Evolutionary conservation across 129 eudicot species (phyloP).

Genomic region (Escallonia rubra): DNA sequence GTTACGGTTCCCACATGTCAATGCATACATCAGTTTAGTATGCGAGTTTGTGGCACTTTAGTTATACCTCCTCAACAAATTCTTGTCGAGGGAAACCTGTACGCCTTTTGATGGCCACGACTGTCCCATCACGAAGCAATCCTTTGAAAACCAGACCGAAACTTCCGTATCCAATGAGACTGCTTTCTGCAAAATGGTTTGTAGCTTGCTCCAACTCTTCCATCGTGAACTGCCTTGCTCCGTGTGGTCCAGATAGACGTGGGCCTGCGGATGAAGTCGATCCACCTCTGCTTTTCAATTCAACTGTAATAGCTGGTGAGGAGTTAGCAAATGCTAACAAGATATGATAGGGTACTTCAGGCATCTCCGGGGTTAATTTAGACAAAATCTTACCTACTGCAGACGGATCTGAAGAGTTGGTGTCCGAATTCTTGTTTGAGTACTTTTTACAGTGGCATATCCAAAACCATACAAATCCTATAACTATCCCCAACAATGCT

Average conservation of each 20-base stretch:
- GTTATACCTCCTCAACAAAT: constrained; percentile 35
- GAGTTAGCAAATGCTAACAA: background rate
- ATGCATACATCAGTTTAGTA: background rate
- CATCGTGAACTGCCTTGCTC: constrained; percentile 31
- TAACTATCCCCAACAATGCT: constrained; percentile 17
- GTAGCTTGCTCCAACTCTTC: constrained; percentile 53
- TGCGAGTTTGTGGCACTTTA: background rate
- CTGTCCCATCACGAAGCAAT: constrained; percentile 35
- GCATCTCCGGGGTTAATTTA: background rate
- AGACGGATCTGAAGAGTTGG: constrained; percentile 51
- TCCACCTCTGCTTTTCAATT: constrained; percentile 17
- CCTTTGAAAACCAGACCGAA: constrained; percentile 53
- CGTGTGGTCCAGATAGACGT: constrained; percentile 13
- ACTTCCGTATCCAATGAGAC: constrained; percentile 47
- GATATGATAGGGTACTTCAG: background rate
- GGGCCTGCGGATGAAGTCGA: constrained; percentile 8
- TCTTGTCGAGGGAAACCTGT: constrained; percentile 29
- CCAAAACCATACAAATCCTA: constrained; percentile 15
- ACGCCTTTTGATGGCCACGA: constrained; percentile 48
- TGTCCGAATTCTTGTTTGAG: constrained; percentile 42
- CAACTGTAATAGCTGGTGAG: constrained; percentile 20
- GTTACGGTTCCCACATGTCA: background rate
- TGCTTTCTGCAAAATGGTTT: constrained; percentile 33
- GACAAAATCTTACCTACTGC: constrained; percentile 26
- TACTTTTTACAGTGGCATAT: constrained; percentile 12